Conservation (phyloP, 208 protist genomes). For the Sergeia podlipaevii region DNA sequence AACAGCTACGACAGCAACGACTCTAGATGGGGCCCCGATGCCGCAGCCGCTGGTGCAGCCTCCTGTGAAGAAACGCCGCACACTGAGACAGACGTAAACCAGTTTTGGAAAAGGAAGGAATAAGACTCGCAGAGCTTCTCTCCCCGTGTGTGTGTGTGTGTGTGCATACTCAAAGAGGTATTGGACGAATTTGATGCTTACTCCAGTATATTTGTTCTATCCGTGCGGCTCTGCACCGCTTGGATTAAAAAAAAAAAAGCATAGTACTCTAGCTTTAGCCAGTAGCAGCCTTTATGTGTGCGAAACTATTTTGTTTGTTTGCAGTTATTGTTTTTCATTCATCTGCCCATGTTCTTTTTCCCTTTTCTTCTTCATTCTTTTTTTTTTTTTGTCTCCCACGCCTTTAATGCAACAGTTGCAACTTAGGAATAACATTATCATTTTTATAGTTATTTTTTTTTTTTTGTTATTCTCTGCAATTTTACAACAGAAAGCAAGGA, state of each 20-base stretch:
- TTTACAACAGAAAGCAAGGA: constrained; percentile 2
- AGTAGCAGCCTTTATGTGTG: not conserved
- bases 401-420: not conserved
- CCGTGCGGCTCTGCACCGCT: no score
- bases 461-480: not conserved
- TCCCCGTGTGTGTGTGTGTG: not conserved
- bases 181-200: not conserved
- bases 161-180: not conserved
- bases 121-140: not conserved
- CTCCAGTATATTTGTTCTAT: no score
- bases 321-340: no score
- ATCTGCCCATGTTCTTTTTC: not conserved
- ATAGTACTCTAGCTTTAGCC: not conserved
- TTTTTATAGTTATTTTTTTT: no score
- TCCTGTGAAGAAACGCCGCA: constrained; percentile 77
- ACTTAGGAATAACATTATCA: not conserved
- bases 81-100: constrained; percentile 67
- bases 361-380: not conserved
- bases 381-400: constrained; percentile 21
- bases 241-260: no score
- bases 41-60: constrained; percentile 19
- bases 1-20: constrained; percentile 2
- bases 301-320: not conserved
- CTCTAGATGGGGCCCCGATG: not conserved
- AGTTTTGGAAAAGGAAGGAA: not conserved